phyloP scores from a whole-genome alignment of 257 asterid species.

The Apocynum venetum region DNA sequence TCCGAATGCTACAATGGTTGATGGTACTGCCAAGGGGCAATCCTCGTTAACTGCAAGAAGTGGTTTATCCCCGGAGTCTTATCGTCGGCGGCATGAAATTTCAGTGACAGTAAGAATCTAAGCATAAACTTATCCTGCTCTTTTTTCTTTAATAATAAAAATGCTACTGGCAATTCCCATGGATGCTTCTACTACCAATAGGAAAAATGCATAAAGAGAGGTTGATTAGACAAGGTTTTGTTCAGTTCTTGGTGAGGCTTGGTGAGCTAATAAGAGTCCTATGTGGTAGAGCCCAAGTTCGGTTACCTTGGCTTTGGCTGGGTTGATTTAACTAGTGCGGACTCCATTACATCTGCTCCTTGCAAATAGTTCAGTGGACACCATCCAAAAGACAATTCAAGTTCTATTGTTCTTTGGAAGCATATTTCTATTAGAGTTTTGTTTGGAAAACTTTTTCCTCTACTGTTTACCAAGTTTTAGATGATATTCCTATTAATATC shows the following conservation, averaged over 20 bases:
- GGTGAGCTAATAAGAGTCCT: background rate
- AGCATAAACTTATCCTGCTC: background rate
- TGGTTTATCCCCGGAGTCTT: constrained; percentile 57
- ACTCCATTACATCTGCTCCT: background rate
- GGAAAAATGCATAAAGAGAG: background rate
- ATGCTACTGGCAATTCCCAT: background rate
- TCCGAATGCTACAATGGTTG: constrained; percentile 11
- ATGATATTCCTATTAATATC: background rate
- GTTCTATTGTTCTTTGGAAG: too few species aligned
- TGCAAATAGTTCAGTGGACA: background rate
- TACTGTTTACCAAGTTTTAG: background rate
- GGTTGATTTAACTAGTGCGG: background rate
- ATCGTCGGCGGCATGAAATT: constrained; percentile 76
- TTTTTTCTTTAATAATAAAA: background rate
- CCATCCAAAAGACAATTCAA: too few species aligned
- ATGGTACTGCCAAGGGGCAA: constrained; percentile 38
- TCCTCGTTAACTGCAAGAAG: constrained; percentile 35
- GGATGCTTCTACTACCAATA: background rate
- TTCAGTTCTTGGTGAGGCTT: constrained; percentile 2
- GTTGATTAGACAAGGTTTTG: background rate
- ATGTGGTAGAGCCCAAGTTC: background rate
- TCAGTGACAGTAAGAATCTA: constrained; percentile 58
- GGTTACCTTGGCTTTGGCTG: background rate
- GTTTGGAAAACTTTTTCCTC: background rate
- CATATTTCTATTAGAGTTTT: background rate